Evolutionary conservation across 1,139 yeast species (phyloP), one percentile per base, ranked within the genome.

Genomic region (Spathaspora sp.): DNA sequence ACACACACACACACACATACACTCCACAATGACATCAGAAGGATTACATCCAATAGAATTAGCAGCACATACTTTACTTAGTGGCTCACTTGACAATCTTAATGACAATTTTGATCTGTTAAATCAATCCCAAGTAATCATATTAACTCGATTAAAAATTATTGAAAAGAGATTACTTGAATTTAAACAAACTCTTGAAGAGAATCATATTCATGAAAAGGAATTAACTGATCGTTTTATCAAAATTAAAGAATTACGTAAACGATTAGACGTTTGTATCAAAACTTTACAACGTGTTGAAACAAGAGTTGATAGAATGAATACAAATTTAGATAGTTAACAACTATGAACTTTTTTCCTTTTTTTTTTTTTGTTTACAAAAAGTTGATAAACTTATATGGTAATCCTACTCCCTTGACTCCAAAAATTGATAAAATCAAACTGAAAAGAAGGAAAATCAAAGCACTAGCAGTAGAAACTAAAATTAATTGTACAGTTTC

Each of bases 381-480:
- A 29, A 65, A 50, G 23, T 60, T 58, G 49, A 77, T 58, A 51
- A 81, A 64, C 47, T 59, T 61, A 60, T 65, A 83, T 46, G 95
- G 95, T 58, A 84, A 86, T 0, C 85, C 84, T 9, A 68, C 56
- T 46, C 80, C 79, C 65, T 86, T 86, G 53, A 76, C 56, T 24
- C 72, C 74, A 65, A 84, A 86, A 40, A 84, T 70, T 20, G 70
- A 65, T 45, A 85, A 69, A 50, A 83, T 68, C 31, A 75, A 68
- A 54, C 86, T 78, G 65, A 77, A 86, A 44, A 77, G 63, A 11
- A 80, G 57, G 55, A 79, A 79, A 24, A 83, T 60, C 20, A 70
- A 56, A 1, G 63, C 56, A 23, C 77, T 61, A 15, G 78, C 59
- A 3, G 70, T 51, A 1, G 70, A 55, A 9, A 79, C 74, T 9